Percentiles rank a stretch among this genome's conserved stretches.
phyloP scores from a whole-genome alignment of 2,329 filamentous ascomycete genomes.

The Huntiella bhutanensis region DNA sequence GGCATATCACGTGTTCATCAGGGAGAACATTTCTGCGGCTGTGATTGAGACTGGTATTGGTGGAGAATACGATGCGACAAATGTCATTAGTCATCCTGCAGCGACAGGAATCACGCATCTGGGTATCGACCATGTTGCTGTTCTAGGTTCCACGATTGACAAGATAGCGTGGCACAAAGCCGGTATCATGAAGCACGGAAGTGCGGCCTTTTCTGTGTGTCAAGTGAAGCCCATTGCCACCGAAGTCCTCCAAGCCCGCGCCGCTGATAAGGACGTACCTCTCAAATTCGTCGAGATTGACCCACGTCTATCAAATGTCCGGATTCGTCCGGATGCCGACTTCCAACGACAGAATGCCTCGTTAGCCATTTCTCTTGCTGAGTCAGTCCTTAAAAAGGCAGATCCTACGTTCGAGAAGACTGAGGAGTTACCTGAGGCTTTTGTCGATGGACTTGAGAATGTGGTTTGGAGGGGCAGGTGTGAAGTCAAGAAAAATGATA shows the following conservation, averaged over 20 bases:
- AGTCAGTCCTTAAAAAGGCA: conserved; percentile 28
- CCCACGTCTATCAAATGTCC: conserved; percentile 25
- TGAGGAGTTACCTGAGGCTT: conserved; percentile 35
- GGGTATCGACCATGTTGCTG: conserved; percentile 48
- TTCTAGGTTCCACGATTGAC: conserved; percentile 41
- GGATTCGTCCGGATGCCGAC: conserved; percentile 30
- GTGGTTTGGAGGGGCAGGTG: conserved; percentile 69
- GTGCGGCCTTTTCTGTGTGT: conserved; percentile 36
- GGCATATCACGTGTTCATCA: conserved; percentile 46
- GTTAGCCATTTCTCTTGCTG: conserved; percentile 32
- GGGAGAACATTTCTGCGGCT: conserved; percentile 40
- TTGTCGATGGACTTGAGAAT: conserved; percentile 54
- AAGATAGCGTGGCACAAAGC: conserved; percentile 59
- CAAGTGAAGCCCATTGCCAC: conserved; percentile 27
- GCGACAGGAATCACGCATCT: conserved; percentile 45
- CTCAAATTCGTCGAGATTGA: conserved; percentile 29
- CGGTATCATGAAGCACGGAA: conserved; percentile 46
- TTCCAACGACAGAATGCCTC: conserved; percentile 43
- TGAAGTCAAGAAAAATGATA: conserved; percentile 26
- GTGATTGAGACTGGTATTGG: conserved; percentile 51
- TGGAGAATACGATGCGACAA: conserved; percentile 50
- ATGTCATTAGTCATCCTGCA: conserved; percentile 38
- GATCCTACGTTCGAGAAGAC: conserved; percentile 18
- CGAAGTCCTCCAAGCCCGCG: conserved; percentile 29
- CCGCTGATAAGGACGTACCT: conserved; percentile 30